phyloP scores from a whole-genome alignment of 148 eudicot species.

The Dysphania ambrosioides region DNA sequence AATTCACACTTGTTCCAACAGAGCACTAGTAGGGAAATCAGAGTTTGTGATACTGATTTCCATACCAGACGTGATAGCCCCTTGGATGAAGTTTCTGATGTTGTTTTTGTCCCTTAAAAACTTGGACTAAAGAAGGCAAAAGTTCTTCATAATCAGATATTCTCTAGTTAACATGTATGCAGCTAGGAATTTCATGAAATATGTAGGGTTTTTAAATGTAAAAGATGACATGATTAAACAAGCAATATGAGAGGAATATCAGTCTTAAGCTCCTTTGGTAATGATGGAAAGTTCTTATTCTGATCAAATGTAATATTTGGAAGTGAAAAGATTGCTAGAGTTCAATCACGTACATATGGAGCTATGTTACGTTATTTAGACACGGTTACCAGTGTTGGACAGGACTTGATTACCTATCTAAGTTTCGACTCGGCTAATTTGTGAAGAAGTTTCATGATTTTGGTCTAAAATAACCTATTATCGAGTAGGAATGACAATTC shows the following conservation, averaged over 20 bases:
- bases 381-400: too few species aligned
- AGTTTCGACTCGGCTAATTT: too few species aligned
- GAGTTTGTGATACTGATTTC: too few species aligned
- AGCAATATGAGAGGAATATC: not conserved
- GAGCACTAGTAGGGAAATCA: too few species aligned
- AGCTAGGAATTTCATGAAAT: not conserved
- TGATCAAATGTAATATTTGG: not conserved
- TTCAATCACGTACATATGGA: conserved; percentile 2
- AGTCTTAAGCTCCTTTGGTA: not conserved
- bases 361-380: too few species aligned
- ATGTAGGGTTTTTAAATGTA: not conserved
- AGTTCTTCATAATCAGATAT: not conserved
- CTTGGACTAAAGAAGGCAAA: not conserved
- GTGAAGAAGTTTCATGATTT: too few species aligned
- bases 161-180: not conserved
- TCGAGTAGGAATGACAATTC: too few species aligned
- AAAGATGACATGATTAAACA: not conserved
- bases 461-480: too few species aligned
- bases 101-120: not conserved
- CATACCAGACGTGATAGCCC: not conserved
- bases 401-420: too few species aligned
- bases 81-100: not conserved
- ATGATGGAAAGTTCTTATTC: not conserved
- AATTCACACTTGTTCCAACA: too few species aligned
- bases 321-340: not conserved